A percentile compares a stretch with the other conserved stretches of the same genome.
phyloP scores from a whole-genome alignment of 345 rosid species.

The Rhodamnia rubescens region DNA sequence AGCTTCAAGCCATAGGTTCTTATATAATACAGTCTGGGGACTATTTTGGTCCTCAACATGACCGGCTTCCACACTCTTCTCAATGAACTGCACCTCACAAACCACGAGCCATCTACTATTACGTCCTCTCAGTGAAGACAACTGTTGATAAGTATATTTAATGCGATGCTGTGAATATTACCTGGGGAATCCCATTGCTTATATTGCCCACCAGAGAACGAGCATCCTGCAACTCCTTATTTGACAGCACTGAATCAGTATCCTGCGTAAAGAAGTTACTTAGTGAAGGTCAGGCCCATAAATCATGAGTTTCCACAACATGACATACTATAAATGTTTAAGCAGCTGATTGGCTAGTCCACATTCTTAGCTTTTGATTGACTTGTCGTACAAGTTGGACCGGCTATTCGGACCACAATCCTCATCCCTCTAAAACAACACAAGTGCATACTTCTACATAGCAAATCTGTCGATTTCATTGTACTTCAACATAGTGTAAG shows the following conservation, averaged over 20 bases:
- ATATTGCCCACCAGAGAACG: constrained; percentile 12
- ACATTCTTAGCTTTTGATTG: background rate
- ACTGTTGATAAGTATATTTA: background rate
- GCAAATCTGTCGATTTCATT: background rate
- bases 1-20: constrained; percentile 32
- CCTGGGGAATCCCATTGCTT: constrained; percentile 16
- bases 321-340: background rate
- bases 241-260: background rate
- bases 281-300: background rate
- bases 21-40: constrained; percentile 20
- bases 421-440: background rate
- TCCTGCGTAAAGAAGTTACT: background rate
- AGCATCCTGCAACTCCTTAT: constrained; percentile 7
- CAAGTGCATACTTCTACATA: background rate
- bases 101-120: background rate
- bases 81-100: constrained; percentile 17
- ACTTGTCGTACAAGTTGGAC: background rate
- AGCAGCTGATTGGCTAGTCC: background rate
- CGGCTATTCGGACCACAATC: background rate
- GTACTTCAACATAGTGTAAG: background rate
- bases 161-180: background rate
- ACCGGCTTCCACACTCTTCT: constrained; percentile 7
- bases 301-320: background rate
- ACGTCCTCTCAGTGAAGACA: background rate
- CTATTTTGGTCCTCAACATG: constrained; percentile 10